phyloP scores from a whole-genome alignment of 2,329 filamentous ascomycete genomes.

The Lecanoromycetidae sp. region DNA sequence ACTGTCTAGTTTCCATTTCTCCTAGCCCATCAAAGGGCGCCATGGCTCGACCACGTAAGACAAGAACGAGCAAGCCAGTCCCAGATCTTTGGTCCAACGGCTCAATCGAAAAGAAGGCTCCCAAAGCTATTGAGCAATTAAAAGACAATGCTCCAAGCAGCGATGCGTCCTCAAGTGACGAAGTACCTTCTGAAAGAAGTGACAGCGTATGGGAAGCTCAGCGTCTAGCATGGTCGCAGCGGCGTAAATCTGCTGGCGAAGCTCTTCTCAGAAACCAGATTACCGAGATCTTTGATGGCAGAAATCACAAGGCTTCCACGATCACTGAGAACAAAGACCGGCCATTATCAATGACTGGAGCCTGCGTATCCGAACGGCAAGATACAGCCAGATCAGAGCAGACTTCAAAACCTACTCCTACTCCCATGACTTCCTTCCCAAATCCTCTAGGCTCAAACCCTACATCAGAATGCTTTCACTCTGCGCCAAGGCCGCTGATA shows the following conservation, averaged over 20 bases:
- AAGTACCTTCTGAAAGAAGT: background rate
- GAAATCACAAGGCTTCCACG: background rate
- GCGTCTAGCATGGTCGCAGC: slow-evolving; percentile 13
- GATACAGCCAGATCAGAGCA: background rate
- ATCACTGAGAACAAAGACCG: background rate
- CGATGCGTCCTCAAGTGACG: background rate
- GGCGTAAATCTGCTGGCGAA: slow-evolving; percentile 17
- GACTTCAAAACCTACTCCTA: background rate
- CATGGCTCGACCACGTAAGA: background rate
- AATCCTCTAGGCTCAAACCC: background rate
- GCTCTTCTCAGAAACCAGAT: slow-evolving; percentile 10
- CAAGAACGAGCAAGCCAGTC: background rate
- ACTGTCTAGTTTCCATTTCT: background rate
- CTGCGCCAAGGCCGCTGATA: no score
- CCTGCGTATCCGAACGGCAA: background rate
- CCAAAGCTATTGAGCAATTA: background rate
- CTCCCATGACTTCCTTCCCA: background rate
- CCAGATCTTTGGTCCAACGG: slow-evolving; percentile 13
- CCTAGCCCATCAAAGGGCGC: background rate
- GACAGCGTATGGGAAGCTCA: slow-evolving; percentile 10
- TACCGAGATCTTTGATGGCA: background rate
- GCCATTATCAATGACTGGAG: background rate
- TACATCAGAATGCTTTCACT: no score
- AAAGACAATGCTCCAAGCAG: background rate
- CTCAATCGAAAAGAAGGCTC: slow-evolving; percentile 10